Evolutionary conservation across 106 monocot genomes (phyloP), one percentile per base, ranked within the genome.

Genomic region (Allium fistulosum): DNA sequence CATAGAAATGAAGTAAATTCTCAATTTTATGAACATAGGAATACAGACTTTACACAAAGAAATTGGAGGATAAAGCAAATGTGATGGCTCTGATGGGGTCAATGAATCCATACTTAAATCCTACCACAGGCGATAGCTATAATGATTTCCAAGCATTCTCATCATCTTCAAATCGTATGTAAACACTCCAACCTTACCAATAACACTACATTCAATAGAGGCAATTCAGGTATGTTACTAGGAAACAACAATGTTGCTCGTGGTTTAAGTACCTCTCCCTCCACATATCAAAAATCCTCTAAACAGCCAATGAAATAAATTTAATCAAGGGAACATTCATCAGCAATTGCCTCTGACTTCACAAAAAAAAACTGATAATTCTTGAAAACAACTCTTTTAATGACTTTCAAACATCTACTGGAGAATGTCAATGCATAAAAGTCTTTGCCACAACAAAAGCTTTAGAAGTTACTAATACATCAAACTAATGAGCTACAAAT

Each of bases 41-140:
- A 61, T 92, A 85, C 65, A 82, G 91, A 61, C 80, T 92, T 7
- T 87, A 85, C 71, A 74, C 85, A 48, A 92, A 85, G 71, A 79
- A 84, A 51, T 76, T 84, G 59, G 74, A 79, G 15, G 78, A 88
- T 11, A 76, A 84, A 68, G 79, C 81, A 14, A 88, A 81, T 61
- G 50, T 88, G 57, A 73, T 61, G 62, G 78, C 88, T 62, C 73
- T 75, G 56, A 67, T 88, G 27, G 81, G 84, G 56, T 67, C 69
- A 60, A 84, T 71, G 69, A 78, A 88, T 16, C 69, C 78, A 7
- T 84, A 67, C 64, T 26, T 88, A 37, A 70, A 62, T 12, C 74
- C 81, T 66, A 62, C 79, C n/a, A 58, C 79, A 59, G 49, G 77
- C 15, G 80, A 84, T 51, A 74, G 76, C 5, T 73, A 74, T 51